Evolutionary conservation across 106 monocot species (phyloP).

Genomic region (Amphibolis antarctica): DNA sequence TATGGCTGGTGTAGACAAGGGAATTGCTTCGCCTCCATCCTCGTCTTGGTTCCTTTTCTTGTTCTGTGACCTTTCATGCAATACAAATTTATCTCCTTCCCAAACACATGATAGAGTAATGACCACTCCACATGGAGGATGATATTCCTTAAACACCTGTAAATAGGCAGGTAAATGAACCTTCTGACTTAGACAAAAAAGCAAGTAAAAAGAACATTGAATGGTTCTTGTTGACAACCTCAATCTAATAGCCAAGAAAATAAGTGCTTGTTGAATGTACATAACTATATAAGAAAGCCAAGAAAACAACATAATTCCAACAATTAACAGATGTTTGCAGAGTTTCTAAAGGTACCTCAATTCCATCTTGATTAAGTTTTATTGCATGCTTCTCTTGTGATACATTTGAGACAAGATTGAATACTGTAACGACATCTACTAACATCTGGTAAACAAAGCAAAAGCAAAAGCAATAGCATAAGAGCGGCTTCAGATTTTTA

Average conservation of each 20-base stretch:
- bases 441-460: slow-evolving; percentile 35
- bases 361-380: slow-evolving; percentile 36
- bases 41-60: slow-evolving; percentile 1
- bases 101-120: slow-evolving; percentile 56
- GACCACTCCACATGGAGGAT: slow-evolving; percentile 29
- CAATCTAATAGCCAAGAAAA: too few species aligned
- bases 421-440: slow-evolving; percentile 57
- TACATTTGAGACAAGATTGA: slow-evolving; percentile 47
- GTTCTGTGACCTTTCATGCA: slow-evolving; percentile 41
- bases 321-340: neutral
- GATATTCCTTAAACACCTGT: slow-evolving; percentile 70
- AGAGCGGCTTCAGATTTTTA: too few species aligned
- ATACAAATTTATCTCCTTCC: slow-evolving; percentile 82
- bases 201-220: neutral
- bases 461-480: neutral
- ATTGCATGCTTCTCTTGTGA: slow-evolving; percentile 58
- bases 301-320: neutral
- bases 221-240: neutral
- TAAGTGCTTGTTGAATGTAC: too few species aligned
- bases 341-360: slow-evolving; percentile 34
- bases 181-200: too few species aligned
- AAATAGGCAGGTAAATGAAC: neutral
- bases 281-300: neutral
- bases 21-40: slow-evolving; percentile 15
- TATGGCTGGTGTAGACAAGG: slow-evolving; percentile 23